These are phyloP conservation scores for Chamaenerion angustifolium DNA, from an alignment of 345 rosid genomes.

Conservation along the genomic window DNA sequence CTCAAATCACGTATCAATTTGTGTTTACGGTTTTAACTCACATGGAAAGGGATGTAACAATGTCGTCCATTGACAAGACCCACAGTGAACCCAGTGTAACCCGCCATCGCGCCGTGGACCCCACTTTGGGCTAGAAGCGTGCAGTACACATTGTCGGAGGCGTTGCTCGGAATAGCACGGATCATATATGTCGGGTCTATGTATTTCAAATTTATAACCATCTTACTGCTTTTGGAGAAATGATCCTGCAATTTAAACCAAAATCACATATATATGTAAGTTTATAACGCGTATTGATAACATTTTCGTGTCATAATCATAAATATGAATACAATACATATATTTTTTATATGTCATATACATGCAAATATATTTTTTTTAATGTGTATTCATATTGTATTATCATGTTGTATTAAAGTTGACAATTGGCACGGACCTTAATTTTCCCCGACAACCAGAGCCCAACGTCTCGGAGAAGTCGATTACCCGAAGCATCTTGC, in stretches of 20 bases:
- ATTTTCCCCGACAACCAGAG: constrained; percentile 44
- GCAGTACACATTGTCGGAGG: constrained; percentile 62
- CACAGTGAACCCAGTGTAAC: constrained; percentile 49
- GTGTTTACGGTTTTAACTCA: constrained; percentile 15
- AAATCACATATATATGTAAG: too few relatives aligned
- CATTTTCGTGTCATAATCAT: too few relatives aligned
- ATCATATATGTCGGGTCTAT: constrained; percentile 78
- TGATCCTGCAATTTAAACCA: constrained; percentile 30
- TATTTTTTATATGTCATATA: too few relatives aligned
- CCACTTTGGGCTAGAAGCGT: constrained; percentile 64
- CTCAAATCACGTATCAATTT: background rate
- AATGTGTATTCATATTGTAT: too few relatives aligned
- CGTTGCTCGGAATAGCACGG: constrained; percentile 57
- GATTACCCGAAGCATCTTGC: constrained; percentile 53
- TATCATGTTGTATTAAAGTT: too few relatives aligned
- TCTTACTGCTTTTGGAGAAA: constrained; percentile 28
- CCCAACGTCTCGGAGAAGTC: constrained; percentile 41
- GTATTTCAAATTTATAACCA: constrained; percentile 43
- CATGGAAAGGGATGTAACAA: constrained; percentile 52
- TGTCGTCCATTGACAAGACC: constrained; percentile 63
- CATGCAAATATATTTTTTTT: too few relatives aligned
- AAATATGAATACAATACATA: too few relatives aligned
- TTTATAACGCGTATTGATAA: too few relatives aligned
- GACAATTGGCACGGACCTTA: constrained; percentile 15
- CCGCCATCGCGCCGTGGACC: constrained; percentile 73